Evolutionary conservation across 257 asterid species (phyloP).

Genomic region (Fraxinus cuspidata): DNA sequence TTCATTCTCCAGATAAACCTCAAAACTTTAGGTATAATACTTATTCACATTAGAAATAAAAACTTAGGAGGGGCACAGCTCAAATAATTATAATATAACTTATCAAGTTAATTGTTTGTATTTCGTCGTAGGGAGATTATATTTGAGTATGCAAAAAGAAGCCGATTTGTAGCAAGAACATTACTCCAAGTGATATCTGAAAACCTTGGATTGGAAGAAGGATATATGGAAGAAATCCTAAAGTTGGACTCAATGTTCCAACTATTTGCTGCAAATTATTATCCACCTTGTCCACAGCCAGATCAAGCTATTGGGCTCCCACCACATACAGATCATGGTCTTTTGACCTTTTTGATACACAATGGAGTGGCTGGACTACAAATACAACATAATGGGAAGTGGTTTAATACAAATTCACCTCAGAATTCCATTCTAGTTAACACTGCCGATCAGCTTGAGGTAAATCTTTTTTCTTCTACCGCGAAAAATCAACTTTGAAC

Average conservation of each 20-base stretch:
- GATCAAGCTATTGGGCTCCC: constrained; percentile 61
- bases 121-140: constrained; percentile 26
- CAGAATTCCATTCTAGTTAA: constrained; percentile 37
- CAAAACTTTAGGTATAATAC: not conserved
- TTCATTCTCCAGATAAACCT: constrained; percentile 47
- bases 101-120: too few relatives aligned
- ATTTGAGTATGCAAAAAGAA: constrained; percentile 30
- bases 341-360: constrained; percentile 38
- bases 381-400: constrained; percentile 37
- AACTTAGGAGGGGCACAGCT: too few relatives aligned
- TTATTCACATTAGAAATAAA: too few relatives aligned
- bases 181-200: constrained; percentile 35
- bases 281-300: constrained; percentile 55
- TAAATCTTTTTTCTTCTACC: not conserved
- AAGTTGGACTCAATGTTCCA: constrained; percentile 43
- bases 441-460: constrained; percentile 51
- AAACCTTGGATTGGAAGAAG: constrained; percentile 38
- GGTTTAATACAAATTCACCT: constrained; percentile 41
- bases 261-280: constrained; percentile 37
- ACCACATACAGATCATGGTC: constrained; percentile 53
- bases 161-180: constrained; percentile 22
- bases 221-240: constrained; percentile 29
- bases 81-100: too few relatives aligned
- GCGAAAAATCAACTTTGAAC: too few relatives aligned
- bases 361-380: constrained; percentile 26